Conservation (phyloP, 2,329 filamentous ascomycete species). For the Diaporthe australafricana region DNA sequence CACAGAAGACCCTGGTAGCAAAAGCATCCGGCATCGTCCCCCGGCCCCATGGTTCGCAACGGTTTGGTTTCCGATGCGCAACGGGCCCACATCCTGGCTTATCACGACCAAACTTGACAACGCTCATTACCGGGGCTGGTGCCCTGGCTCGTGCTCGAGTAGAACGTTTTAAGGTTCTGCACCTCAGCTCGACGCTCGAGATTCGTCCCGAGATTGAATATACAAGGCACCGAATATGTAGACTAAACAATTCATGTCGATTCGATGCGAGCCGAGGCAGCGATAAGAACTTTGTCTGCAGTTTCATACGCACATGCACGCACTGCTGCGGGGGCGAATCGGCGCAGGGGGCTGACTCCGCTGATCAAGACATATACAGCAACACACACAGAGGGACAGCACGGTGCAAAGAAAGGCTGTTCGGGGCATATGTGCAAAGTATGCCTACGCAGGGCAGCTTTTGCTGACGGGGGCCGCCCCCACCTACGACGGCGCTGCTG, state of each 20-base stretch:
- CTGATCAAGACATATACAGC: slow-evolving; percentile 5
- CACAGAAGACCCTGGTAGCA: slow-evolving; percentile 7
- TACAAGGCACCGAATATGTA: slow-evolving; percentile 5
- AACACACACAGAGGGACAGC: neutral
- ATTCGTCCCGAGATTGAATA: slow-evolving; percentile 21
- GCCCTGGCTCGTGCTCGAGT: slow-evolving; percentile 11
- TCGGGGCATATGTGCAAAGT: neutral
- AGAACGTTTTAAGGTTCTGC: slow-evolving; percentile 15
- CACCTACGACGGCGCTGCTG: neutral
- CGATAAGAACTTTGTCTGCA: slow-evolving; percentile 20
- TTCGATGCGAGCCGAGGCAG: slow-evolving; percentile 25
- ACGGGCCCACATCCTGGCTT: slow-evolving; percentile 4
- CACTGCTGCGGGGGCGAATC: slow-evolving; percentile 21
- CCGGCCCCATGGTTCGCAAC: slow-evolving; percentile 23
- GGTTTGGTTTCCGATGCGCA: slow-evolving; percentile 19
- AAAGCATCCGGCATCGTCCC: slow-evolving; percentile 9
- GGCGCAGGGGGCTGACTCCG: neutral
- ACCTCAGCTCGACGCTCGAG: slow-evolving; percentile 9
- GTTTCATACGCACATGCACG: slow-evolving; percentile 1
- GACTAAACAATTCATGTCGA: slow-evolving; percentile 8
- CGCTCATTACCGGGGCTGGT: neutral
- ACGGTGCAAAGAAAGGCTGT: neutral
- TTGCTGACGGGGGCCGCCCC: neutral
- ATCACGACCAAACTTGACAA: slow-evolving; percentile 8
- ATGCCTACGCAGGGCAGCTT: neutral